Conservation (phyloP, 2,329 filamentous ascomycete species). For the Parastagonospora avenae region DNA sequence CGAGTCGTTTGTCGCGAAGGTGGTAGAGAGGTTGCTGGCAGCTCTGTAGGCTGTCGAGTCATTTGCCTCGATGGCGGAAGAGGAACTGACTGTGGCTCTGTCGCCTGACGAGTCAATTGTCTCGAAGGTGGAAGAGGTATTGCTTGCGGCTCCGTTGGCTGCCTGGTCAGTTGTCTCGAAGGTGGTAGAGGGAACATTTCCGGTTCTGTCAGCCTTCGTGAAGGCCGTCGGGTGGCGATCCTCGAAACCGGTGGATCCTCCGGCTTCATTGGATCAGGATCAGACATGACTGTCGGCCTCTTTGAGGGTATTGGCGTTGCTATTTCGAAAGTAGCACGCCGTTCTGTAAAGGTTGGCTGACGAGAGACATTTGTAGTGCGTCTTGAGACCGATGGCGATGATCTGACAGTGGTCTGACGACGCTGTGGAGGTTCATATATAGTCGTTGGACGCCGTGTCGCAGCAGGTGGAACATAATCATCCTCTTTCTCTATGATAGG, state of each 20-base stretch:
- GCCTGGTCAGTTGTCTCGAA: too few relatives aligned
- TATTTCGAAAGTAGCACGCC: conserved; percentile 5
- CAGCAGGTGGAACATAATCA: background rate
- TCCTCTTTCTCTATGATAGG: background rate
- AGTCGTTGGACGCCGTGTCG: background rate
- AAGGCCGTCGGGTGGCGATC: background rate
- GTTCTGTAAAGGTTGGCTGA: conserved; percentile 6
- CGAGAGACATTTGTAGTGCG: background rate
- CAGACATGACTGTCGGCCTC: background rate
- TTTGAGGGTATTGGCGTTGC: background rate
- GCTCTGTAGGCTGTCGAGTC: background rate
- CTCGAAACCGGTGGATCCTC: background rate
- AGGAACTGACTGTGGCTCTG: too few relatives aligned
- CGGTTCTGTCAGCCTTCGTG: too few relatives aligned
- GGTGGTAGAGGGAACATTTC: too few relatives aligned
- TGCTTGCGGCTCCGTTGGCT: too few relatives aligned
- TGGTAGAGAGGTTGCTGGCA: background rate
- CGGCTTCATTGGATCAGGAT: background rate
- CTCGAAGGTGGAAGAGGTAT: too few relatives aligned
- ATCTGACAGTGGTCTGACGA: background rate
- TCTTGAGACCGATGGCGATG: background rate
- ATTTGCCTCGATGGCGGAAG: background rate
- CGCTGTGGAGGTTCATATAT: background rate
- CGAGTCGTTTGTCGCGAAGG: background rate
- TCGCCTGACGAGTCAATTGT: too few relatives aligned